Conservation (phyloP, 805 yeast genomes). For the Zygosaccharomyces lentus region DNA sequence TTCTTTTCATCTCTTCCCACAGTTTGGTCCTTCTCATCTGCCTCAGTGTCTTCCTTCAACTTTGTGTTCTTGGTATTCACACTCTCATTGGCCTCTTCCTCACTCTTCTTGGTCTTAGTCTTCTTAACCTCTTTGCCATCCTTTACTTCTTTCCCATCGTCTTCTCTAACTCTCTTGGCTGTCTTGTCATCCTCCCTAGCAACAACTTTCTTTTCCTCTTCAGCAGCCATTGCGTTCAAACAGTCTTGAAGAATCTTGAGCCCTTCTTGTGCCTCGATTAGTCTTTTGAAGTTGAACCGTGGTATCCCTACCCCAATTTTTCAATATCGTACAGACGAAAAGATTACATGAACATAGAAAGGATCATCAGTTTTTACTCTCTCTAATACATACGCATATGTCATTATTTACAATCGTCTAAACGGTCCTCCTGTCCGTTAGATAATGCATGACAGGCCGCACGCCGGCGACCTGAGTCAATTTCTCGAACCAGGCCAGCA, state of each 20-base stretch:
- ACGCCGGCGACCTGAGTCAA: slow-evolving; percentile 79
- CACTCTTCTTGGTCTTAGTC: background rate
- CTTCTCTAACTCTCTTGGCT: slow-evolving; percentile 6
- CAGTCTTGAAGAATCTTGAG: background rate
- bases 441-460: slow-evolving; percentile 81
- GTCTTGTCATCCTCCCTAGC: slow-evolving; percentile 2
- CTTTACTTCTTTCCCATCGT: slow-evolving; percentile 8
- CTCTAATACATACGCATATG: slow-evolving; percentile 1
- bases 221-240: slow-evolving; percentile 6
- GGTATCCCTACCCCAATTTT: background rate
- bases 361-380: slow-evolving; percentile 1
- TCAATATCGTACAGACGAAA: background rate
- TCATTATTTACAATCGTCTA: slow-evolving; percentile 28
- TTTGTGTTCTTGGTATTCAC: background rate
- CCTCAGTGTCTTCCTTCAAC: background rate
- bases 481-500: slow-evolving; percentile 90
- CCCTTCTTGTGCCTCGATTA: background rate
- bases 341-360: background rate
- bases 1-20: slow-evolving; percentile 16
- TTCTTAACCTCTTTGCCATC: slow-evolving; percentile 5
- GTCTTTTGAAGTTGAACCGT: background rate
- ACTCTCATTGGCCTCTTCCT: background rate
- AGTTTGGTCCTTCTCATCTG: slow-evolving; percentile 18
- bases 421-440: slow-evolving; percentile 80
- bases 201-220: slow-evolving; percentile 19